phyloP scores from a whole-genome alignment of 2,329 filamentous ascomycete species.

The Neonectria ditissima region DNA sequence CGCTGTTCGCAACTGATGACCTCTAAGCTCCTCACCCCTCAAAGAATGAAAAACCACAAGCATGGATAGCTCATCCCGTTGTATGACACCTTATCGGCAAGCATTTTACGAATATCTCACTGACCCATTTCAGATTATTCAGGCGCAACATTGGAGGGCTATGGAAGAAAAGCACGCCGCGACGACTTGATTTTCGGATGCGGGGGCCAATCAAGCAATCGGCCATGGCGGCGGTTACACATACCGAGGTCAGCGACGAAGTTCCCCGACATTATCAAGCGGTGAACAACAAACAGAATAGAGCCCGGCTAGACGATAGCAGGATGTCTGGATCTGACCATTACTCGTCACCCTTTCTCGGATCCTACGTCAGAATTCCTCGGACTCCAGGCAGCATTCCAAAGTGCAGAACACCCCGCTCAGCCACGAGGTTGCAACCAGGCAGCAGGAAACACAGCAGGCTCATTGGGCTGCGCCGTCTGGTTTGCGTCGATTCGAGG shows the following conservation, averaged over 20 bases:
- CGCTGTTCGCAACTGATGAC: too few relatives aligned
- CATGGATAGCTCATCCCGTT: too few relatives aligned
- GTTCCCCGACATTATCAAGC: not conserved
- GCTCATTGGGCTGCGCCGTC: not conserved
- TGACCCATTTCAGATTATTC: too few relatives aligned
- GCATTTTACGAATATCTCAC: too few relatives aligned
- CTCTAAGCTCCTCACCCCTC: too few relatives aligned
- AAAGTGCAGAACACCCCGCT: not conserved
- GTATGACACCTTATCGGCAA: too few relatives aligned
- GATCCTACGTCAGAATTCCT: not conserved
- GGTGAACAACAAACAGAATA: not conserved
- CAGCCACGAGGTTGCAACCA: not conserved
- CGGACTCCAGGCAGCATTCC: not conserved
- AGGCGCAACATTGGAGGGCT: too few relatives aligned
- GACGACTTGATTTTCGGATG: not conserved
- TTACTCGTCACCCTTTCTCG: not conserved
- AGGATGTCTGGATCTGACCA: not conserved
- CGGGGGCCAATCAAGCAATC: not conserved
- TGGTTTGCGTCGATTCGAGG: not conserved
- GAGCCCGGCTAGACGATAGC: not conserved
- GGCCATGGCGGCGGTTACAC: not conserved
- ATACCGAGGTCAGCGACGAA: not conserved
- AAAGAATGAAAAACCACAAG: too few relatives aligned
- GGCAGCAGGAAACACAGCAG: constrained; percentile 2
- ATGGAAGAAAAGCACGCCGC: not conserved